Percentiles rank a stretch among this genome's conserved stretches.
Evolutionary conservation across 805 yeast genomes (phyloP).

Genomic region (Wickerhamiella parazyma): DNA sequence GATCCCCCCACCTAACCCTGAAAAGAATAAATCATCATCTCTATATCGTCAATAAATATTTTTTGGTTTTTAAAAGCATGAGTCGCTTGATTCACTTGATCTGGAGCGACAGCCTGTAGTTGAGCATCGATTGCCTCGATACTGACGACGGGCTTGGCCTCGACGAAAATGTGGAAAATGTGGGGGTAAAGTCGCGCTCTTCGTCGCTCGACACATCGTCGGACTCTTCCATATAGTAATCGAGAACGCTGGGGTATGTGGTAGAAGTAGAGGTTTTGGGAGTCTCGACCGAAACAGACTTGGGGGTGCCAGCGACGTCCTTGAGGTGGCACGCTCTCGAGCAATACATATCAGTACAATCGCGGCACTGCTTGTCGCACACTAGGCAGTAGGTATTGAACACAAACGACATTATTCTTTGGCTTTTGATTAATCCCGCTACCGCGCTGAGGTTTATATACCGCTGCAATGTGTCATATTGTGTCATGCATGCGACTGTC

Average conservation of each 20-base stretch:
- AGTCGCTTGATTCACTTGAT: not conserved
- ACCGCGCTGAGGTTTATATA: not conserved
- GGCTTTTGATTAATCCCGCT: not conserved
- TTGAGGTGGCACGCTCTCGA: constrained; percentile 22
- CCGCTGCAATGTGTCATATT: not conserved
- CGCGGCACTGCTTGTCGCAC: constrained; percentile 25
- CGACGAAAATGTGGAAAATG: not conserved
- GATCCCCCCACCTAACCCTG: too few species aligned
- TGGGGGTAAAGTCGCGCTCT: constrained; percentile 9
- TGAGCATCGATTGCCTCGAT: constrained; percentile 7
- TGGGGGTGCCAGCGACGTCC: constrained; percentile 14
- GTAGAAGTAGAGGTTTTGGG: not conserved
- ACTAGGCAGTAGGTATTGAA: constrained; percentile 26
- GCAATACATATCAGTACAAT: constrained; percentile 23
- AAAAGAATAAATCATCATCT: too few species aligned
- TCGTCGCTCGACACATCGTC: constrained; percentile 11
- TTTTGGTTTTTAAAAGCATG: not conserved
- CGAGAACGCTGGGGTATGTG: constrained; percentile 12
- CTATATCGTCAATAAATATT: not conserved
- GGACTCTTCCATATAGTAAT: constrained; percentile 9
- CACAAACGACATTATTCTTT: constrained; percentile 9
- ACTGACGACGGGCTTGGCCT: not conserved
- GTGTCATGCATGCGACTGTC: constrained; percentile 5
- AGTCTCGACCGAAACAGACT: not conserved
- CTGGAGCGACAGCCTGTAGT: constrained; percentile 5